Percentiles rank a stretch among this genome's conserved stretches.
Evolutionary conservation across 2,329 filamentous ascomycete species (phyloP).

Genomic region (Fusarium sp.): DNA sequence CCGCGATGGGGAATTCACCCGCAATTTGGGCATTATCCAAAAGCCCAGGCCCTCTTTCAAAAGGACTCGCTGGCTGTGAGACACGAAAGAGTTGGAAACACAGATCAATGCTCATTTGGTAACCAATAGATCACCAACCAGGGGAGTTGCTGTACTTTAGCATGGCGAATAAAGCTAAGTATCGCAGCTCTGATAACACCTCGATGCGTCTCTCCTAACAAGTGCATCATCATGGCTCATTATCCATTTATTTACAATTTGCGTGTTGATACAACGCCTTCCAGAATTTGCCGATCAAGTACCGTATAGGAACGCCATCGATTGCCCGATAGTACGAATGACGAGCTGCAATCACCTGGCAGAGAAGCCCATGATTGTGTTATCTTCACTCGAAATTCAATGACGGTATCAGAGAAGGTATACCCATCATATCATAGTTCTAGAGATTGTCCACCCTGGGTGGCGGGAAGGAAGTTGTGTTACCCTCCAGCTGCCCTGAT

Average conservation of each 20-base stretch:
- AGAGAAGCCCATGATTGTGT: background rate
- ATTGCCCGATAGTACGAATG: background rate
- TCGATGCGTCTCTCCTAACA: background rate
- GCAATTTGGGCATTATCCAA: background rate
- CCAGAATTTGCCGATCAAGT: background rate
- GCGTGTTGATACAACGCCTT: background rate
- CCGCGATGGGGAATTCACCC: conserved; percentile 24
- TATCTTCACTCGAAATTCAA: background rate
- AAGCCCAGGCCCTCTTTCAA: conserved; percentile 1
- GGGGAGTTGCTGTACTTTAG: background rate
- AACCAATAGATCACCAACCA: conserved; percentile 39
- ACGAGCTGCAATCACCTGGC: background rate
- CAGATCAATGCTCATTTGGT: conserved; percentile 38
- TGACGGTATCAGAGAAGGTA: conserved; percentile 1
- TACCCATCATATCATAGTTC: background rate
- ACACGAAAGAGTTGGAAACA: conserved; percentile 31
- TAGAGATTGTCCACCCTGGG: conserved; percentile 10
- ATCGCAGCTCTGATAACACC: background rate
- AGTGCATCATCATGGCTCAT: background rate
- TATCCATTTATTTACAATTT: background rate
- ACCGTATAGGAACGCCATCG: background rate
- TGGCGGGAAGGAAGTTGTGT: conserved; percentile 32
- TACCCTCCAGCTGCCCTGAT: conserved; percentile 30
- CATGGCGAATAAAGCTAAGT: conserved; percentile 9
- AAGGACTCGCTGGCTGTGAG: conserved; percentile 26